Conservation (phyloP, 805 yeast species). For the Pichia sporocuriosa region DNA sequence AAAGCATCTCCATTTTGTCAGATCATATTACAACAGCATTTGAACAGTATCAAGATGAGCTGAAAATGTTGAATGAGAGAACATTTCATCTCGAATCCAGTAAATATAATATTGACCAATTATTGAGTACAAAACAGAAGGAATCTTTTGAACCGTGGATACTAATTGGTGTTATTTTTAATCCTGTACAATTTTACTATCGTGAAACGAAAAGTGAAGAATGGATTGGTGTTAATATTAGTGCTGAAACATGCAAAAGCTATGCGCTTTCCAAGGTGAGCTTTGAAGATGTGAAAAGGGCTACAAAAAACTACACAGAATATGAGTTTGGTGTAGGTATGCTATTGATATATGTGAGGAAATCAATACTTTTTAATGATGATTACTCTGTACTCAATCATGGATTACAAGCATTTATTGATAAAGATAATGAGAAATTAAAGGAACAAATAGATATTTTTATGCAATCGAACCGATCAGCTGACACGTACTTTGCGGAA, state of each 20-base stretch:
- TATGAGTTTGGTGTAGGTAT: slow-evolving; percentile 27
- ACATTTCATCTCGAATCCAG: slow-evolving; percentile 17
- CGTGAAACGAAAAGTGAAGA: slow-evolving; percentile 14
- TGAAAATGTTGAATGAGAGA: slow-evolving; percentile 14
- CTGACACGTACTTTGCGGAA: no score
- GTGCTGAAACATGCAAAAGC: slow-evolving; percentile 22
- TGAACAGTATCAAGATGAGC: slow-evolving; percentile 12
- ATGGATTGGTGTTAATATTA: slow-evolving; percentile 30
- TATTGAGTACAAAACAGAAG: slow-evolving; percentile 20
- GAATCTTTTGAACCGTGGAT: slow-evolving; percentile 32
- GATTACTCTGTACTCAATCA: slow-evolving; percentile 16
- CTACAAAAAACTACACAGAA: slow-evolving; percentile 18
- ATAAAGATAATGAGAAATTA: slow-evolving; percentile 26
- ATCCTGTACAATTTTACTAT: slow-evolving; percentile 28
- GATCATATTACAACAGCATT: slow-evolving; percentile 1
- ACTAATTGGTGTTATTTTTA: slow-evolving; percentile 32
- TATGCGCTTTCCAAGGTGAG: slow-evolving; percentile 17
- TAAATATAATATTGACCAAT: slow-evolving; percentile 21
- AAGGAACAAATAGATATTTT: slow-evolving; percentile 8
- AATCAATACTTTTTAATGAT: slow-evolving; percentile 19
- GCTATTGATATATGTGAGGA: slow-evolving; percentile 30
- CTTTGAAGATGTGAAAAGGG: slow-evolving; percentile 24
- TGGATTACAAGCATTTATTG: slow-evolving; percentile 26
- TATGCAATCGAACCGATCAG: background rate
- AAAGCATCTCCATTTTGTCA: slow-evolving; percentile 4